Percentiles rank a stretch among this genome's conserved stretches.
Conservation (phyloP, 1,139 yeast genomes). For the Suhomyces guaymorum region DNA sequence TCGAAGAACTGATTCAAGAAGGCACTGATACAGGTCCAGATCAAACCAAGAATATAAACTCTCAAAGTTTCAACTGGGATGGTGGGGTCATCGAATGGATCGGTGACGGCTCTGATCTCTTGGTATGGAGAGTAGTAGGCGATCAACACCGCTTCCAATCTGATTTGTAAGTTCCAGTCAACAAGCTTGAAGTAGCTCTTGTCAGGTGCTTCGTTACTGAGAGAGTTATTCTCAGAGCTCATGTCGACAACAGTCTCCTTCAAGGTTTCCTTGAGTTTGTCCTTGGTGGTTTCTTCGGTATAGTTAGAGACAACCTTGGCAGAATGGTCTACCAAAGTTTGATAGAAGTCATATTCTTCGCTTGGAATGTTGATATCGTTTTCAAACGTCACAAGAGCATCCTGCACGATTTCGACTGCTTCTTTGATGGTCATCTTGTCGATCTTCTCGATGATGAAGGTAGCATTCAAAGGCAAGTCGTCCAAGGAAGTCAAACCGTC, state of each 20-base stretch:
- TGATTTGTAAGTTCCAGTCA: slow-evolving; percentile 21
- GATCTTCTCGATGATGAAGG: slow-evolving; percentile 34
- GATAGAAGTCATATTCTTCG: slow-evolving; percentile 16
- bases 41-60: slow-evolving; percentile 53
- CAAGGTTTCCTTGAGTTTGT: slow-evolving; percentile 7
- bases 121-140: slow-evolving; percentile 62
- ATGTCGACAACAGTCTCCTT: slow-evolving; percentile 13
- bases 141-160: slow-evolving; percentile 30
- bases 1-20: slow-evolving; percentile 60
- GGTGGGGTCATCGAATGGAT: slow-evolving; percentile 51
- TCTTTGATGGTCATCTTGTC: slow-evolving; percentile 24
- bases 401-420: slow-evolving; percentile 22
- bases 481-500: slow-evolving; percentile 28
- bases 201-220: slow-evolving; percentile 21
- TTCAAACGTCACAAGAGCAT: slow-evolving; percentile 20
- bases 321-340: slow-evolving; percentile 8
- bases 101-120: slow-evolving; percentile 61
- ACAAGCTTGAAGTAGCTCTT: slow-evolving; percentile 4
- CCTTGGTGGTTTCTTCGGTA: slow-evolving; percentile 7
- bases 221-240: slow-evolving; percentile 23
- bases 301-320: too few relatives aligned
- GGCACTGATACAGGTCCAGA: slow-evolving; percentile 59
- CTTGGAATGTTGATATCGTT: slow-evolving; percentile 25
- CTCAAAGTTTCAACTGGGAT: slow-evolving; percentile 57
- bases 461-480: slow-evolving; percentile 28